These are phyloP conservation scores for Hymenoscyphus repandus DNA, from an alignment of 2,329 filamentous ascomycete species.

Conservation along the genomic window DNA sequence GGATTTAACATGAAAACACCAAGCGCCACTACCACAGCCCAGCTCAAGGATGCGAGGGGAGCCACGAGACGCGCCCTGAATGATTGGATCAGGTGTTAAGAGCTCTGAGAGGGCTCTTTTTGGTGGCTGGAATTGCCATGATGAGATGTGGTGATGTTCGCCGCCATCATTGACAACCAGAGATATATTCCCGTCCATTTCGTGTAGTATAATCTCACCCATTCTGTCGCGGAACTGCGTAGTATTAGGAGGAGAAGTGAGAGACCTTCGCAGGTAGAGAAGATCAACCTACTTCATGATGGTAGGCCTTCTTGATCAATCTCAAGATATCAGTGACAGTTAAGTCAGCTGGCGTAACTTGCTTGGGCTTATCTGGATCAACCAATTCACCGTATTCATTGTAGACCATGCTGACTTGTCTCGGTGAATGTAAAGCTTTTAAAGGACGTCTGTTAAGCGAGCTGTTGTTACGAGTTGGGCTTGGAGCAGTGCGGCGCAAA, in stretches of 20 bases:
- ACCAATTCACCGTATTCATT: conserved; percentile 30
- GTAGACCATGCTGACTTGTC: conserved; percentile 19
- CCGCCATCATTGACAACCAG: conserved; percentile 10
- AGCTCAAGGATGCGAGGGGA: conserved; percentile 27
- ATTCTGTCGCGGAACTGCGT: conserved; percentile 20
- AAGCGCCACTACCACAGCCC: conserved; percentile 27
- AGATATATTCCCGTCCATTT: conserved; percentile 13
- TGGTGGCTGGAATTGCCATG: conserved; percentile 22
- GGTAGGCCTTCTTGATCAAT: conserved; percentile 25
- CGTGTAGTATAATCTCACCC: conserved; percentile 17
- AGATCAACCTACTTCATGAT: conserved; percentile 23
- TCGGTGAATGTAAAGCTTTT: neutral
- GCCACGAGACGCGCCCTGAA: conserved; percentile 10
- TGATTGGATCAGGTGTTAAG: conserved; percentile 1
- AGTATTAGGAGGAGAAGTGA: neutral
- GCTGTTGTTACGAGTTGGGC: neutral
- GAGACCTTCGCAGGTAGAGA: neutral
- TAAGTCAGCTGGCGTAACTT: conserved; percentile 12
- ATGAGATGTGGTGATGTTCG: conserved; percentile 13
- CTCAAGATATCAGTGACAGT: conserved; percentile 21
- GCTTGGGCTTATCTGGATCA: conserved; percentile 9
- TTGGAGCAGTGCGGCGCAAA: neutral
- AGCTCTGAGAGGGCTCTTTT: neutral
- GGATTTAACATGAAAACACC: conserved; percentile 27
- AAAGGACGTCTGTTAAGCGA: neutral